These are phyloP conservation scores for Eucalyptus cloeziana DNA, from an alignment of 345 rosid genomes.

Conservation along the genomic window DNA sequence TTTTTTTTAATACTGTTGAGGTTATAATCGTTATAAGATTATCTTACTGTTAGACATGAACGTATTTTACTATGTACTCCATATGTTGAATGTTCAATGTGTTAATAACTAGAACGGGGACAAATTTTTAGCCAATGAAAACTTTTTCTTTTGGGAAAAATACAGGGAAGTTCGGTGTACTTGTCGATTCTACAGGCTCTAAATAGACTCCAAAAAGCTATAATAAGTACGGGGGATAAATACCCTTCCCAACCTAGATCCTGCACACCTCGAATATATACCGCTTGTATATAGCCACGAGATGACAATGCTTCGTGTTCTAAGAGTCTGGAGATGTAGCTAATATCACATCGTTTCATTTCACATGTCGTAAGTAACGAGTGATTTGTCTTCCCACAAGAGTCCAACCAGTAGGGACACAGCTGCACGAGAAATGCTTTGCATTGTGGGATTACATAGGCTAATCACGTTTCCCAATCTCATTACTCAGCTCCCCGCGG, in stretches of 20 bases:
- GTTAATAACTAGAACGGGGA: background rate
- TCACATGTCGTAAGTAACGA: background rate
- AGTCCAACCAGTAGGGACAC: background rate
- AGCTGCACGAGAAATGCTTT: background rate
- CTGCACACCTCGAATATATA: background rate
- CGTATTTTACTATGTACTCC: background rate
- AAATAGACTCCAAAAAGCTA: too few species aligned
- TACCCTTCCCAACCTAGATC: background rate
- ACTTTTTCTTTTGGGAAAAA: background rate
- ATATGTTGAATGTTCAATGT: background rate
- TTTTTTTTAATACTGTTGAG: background rate
- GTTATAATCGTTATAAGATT: background rate
- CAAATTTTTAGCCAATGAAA: background rate
- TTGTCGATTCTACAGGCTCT: background rate
- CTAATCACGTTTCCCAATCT: background rate
- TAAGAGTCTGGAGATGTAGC: background rate
- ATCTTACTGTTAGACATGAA: background rate
- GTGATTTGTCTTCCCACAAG: background rate
- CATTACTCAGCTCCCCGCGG: background rate
- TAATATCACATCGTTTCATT: background rate
- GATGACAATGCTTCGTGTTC: background rate
- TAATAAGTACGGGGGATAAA: background rate
- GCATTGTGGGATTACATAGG: background rate
- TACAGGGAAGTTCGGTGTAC: background rate
- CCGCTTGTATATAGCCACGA: background rate